These are phyloP conservation scores for Simplicillium sp. DNA, from an alignment of 2,329 filamentous ascomycete species.

Conservation along the genomic window DNA sequence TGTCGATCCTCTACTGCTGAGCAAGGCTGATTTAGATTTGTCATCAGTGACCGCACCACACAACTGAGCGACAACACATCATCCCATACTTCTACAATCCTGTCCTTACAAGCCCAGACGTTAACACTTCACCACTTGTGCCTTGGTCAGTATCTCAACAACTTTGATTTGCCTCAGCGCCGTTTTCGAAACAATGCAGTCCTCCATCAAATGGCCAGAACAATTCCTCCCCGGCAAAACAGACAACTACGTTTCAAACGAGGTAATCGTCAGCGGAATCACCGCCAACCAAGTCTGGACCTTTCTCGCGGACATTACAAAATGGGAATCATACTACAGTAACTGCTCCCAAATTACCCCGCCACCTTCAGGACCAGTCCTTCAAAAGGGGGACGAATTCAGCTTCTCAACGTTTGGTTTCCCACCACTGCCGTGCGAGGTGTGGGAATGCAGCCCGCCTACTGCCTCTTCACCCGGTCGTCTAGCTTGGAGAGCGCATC, in stretches of 20 bases:
- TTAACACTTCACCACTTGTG: too few relatives aligned
- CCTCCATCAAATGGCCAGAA: constrained; percentile 15
- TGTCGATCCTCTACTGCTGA: too few relatives aligned
- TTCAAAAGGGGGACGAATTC: constrained; percentile 16
- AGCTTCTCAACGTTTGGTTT: constrained; percentile 19
- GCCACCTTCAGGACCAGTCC: constrained; percentile 12
- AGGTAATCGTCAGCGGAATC: constrained; percentile 16
- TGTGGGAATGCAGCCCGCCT: constrained; percentile 14
- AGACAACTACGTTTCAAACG: constrained; percentile 20
- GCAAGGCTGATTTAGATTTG: too few relatives aligned
- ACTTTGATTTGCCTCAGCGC: too few relatives aligned
- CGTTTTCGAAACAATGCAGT: not conserved
- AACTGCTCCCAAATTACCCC: constrained; percentile 14
- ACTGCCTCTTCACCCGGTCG: constrained; percentile 8
- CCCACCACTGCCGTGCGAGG: constrained; percentile 13
- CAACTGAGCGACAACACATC: too few relatives aligned
- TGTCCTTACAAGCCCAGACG: too few relatives aligned
- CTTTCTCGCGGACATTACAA: constrained; percentile 13
- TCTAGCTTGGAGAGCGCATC: constrained; percentile 15
- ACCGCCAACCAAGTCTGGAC: constrained; percentile 16
- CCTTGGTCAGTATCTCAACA: too few relatives aligned
- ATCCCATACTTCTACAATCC: too few relatives aligned
- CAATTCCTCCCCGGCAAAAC: constrained; percentile 17
- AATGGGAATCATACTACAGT: constrained; percentile 18
- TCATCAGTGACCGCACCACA: too few relatives aligned